phyloP scores from a whole-genome alignment of 2,329 filamentous ascomycete species.

The Simplicillium aogashimaense region DNA sequence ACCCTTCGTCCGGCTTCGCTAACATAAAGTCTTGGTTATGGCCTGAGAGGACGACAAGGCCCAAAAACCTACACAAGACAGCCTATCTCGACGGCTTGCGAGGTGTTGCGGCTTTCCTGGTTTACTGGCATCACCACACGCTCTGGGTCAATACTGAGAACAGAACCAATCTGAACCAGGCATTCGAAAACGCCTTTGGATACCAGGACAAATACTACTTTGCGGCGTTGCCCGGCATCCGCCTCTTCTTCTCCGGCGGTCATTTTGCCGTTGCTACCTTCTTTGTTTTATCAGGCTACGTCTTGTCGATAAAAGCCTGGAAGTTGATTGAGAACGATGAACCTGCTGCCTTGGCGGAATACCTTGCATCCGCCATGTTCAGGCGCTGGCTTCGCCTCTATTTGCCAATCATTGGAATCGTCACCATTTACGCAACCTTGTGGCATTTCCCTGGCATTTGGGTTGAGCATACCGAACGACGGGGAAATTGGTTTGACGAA shows the following conservation, averaged over 20 bases:
- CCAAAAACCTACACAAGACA: conserved; percentile 31
- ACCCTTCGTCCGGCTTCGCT: conserved; percentile 8
- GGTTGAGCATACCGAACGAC: conserved; percentile 24
- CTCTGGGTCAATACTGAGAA: conserved; percentile 42
- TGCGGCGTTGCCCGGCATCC: conserved; percentile 43
- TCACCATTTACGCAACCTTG: conserved; percentile 36
- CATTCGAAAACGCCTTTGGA: conserved; percentile 44
- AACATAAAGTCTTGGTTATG: neutral
- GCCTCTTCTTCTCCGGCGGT: conserved; percentile 50
- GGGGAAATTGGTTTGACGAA: conserved; percentile 35
- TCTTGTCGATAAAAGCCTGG: conserved; percentile 40
- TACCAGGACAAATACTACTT: conserved; percentile 38
- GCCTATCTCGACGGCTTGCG: conserved; percentile 54
- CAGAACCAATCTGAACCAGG: conserved; percentile 17
- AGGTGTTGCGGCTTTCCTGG: conserved; percentile 56
- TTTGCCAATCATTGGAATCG: conserved; percentile 42
- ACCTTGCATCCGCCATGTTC: conserved; percentile 36
- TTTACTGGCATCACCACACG: conserved; percentile 53
- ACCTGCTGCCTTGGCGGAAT: conserved; percentile 28
- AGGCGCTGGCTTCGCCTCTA: conserved; percentile 39
- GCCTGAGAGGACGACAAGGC: conserved; percentile 1
- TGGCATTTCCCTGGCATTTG: conserved; percentile 44
- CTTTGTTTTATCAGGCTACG: conserved; percentile 49
- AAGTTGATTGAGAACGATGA: conserved; percentile 34
- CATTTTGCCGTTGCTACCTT: conserved; percentile 50